phyloP scores from a whole-genome alignment of 805 yeast genomes.

The Metschnikowia borealis region DNA sequence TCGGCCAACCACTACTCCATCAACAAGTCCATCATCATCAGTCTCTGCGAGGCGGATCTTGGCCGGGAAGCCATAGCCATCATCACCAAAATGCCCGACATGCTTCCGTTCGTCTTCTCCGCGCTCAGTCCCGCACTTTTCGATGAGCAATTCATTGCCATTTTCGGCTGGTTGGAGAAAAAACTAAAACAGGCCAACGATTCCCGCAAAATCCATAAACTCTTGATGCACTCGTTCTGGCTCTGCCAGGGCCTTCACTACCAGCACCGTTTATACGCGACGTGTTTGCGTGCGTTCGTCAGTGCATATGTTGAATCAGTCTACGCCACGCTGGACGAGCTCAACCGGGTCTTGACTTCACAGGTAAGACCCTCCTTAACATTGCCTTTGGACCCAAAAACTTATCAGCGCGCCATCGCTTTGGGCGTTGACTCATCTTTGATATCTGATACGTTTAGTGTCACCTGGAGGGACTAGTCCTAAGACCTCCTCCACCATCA shows the following conservation, averaged over 20 bases:
- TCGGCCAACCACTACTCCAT: conserved; percentile 24
- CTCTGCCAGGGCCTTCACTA: conserved; percentile 3
- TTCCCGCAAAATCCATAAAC: neutral
- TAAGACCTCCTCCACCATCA: no score
- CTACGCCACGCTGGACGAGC: conserved; percentile 4
- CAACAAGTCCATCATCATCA: conserved; percentile 24
- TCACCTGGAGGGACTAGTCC: neutral
- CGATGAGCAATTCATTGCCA: conserved; percentile 7
- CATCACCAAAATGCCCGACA: conserved; percentile 17
- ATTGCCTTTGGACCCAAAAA: neutral
- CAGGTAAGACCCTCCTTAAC: neutral
- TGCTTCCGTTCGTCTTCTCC: conserved; percentile 7
- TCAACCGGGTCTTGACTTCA: neutral
- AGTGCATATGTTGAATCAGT: conserved; percentile 11
- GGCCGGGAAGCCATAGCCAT: conserved; percentile 26
- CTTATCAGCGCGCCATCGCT: neutral
- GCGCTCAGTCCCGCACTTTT: conserved; percentile 1
- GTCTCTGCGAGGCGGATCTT: conserved; percentile 25
- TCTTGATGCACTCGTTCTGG: conserved; percentile 2
- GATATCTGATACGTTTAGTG: neutral
- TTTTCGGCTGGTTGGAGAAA: conserved; percentile 6
- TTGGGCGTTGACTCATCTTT: neutral
- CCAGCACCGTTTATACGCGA: neutral
- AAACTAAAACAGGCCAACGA: neutral
- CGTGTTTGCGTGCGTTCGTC: conserved; percentile 9